A percentile compares a stretch with the other conserved stretches of the same genome.
These are phyloP conservation scores for Fusarium burgessii DNA, from an alignment of 2,329 filamentous ascomycete species.

Conservation along the genomic window DNA sequence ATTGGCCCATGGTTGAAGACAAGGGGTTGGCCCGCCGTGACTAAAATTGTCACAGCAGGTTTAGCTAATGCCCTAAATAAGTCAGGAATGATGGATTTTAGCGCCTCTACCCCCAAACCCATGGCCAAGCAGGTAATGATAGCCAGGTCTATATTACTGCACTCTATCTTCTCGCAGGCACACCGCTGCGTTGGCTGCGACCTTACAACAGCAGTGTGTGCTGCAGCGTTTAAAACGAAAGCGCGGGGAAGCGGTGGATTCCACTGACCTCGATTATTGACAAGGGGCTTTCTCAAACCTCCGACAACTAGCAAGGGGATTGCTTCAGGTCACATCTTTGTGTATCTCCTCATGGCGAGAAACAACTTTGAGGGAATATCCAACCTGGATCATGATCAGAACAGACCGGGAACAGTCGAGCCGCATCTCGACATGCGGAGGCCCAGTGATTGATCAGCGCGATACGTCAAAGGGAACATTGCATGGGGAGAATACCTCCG, in stretches of 20 bases:
- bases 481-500: constrained; percentile 19
- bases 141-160: constrained; percentile 36
- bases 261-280: constrained; percentile 16
- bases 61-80: constrained; percentile 13
- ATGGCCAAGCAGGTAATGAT: constrained; percentile 30
- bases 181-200: constrained; percentile 41
- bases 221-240: constrained; percentile 16
- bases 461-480: constrained; percentile 2
- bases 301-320: constrained; percentile 13
- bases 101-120: constrained; percentile 30
- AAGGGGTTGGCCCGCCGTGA: constrained; percentile 34
- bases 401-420: constrained; percentile 1
- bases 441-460: constrained; percentile 7
- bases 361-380: background rate
- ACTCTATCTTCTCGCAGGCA: constrained; percentile 31
- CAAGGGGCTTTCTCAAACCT: constrained; percentile 8
- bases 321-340: constrained; percentile 7
- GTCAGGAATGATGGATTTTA: constrained; percentile 37
- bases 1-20: constrained; percentile 36
- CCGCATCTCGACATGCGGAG: background rate
- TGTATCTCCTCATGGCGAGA: constrained; percentile 1
- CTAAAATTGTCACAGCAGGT: constrained; percentile 42
- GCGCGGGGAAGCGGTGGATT: constrained; percentile 37
- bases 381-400: background rate
- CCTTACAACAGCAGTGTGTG: constrained; percentile 19